Evolutionary conservation across 306 rosid species (phyloP), one percentile per base, ranked within the genome.

Genomic region (Rosa lucieae): DNA sequence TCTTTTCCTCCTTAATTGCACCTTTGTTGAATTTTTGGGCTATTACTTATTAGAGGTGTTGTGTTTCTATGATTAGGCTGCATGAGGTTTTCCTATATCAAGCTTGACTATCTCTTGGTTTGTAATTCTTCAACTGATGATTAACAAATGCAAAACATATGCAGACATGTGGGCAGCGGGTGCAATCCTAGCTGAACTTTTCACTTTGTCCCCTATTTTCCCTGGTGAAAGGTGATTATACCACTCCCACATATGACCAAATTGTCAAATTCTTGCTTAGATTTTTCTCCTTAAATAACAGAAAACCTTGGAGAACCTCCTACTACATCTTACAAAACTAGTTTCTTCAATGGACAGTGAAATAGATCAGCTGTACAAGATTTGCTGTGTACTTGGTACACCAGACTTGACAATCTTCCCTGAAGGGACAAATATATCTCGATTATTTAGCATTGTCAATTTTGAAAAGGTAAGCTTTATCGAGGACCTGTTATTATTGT

Each of bases 161-260:
- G 78, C 94, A 92, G 97, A 92, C 82, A 92, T 92, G 97, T 92
- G 97, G 97, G 97, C 97, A 10, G 90, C 87, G 79, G 97, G 97
- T 7, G 92, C 95, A 84, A 88, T 92, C 84, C 82, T 92, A 61
- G 93, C 96, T 73, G 97, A 92, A 87, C 97, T 92, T 84, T 92
- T 88, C 86, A 90, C 91, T 82, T 73, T 89, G 83, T 86, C 90
- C 84, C 97, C 97, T 26, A 62, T 92, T 79, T 90, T 90, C 84
- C 97, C 97, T 42, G 97, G 97, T 78, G 95, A 89, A 89, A 92
- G 97, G 97, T 92, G 85, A 82, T 48, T 70, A 69, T 67, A 49
- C 35, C 53, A 7, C 8, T 78, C 72, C 83, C 49, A 37, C 43
- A 5, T 55, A 10, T 37, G 10, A 7, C 39, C 49, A 67, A 32